phyloP scores from a whole-genome alignment of 208 protist species.

The Phytomonas francai region DNA sequence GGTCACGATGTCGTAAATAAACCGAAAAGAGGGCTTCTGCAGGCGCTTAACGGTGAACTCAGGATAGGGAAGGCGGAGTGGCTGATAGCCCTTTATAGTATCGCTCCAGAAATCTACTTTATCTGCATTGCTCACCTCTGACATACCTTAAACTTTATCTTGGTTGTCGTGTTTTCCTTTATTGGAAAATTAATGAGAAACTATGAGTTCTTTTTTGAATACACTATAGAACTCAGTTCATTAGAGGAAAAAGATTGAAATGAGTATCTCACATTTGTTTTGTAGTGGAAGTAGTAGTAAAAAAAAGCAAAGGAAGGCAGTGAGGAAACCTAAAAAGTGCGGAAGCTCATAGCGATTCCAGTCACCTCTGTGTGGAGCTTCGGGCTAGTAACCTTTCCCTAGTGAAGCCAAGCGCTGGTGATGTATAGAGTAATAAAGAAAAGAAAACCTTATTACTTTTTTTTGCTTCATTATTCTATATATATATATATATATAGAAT shows the following conservation, averaged over 20 bases:
- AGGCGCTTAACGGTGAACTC: constrained; percentile 80
- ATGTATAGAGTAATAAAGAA: neutral
- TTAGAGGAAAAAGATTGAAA: neutral
- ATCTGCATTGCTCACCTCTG: neutral
- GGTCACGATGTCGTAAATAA: constrained; percentile 84
- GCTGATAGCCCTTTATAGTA: constrained; percentile 61
- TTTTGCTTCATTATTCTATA: constrained; percentile 2
- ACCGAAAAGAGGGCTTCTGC: constrained; percentile 85
- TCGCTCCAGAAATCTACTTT: constrained; percentile 71
- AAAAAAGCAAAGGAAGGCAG: too few relatives aligned
- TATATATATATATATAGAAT: neutral
- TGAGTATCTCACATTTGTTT: constrained; percentile 1
- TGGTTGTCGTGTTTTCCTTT: neutral
- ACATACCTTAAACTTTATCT: neutral
- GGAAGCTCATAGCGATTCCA: too few relatives aligned
- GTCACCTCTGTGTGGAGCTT: too few relatives aligned
- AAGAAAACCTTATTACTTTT: neutral
- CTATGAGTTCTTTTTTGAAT: too few relatives aligned
- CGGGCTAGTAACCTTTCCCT: too few relatives aligned
- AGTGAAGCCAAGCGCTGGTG: neutral
- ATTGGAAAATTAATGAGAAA: too few relatives aligned
- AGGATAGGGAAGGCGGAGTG: constrained; percentile 58
- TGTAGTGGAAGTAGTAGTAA: neutral
- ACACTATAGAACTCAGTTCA: too few relatives aligned
- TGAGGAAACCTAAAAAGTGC: too few relatives aligned